Base-by-base conservation (phyloP, 2,329 filamentous ascomycete genomes). In the Diaporthe sp. region DNA sequence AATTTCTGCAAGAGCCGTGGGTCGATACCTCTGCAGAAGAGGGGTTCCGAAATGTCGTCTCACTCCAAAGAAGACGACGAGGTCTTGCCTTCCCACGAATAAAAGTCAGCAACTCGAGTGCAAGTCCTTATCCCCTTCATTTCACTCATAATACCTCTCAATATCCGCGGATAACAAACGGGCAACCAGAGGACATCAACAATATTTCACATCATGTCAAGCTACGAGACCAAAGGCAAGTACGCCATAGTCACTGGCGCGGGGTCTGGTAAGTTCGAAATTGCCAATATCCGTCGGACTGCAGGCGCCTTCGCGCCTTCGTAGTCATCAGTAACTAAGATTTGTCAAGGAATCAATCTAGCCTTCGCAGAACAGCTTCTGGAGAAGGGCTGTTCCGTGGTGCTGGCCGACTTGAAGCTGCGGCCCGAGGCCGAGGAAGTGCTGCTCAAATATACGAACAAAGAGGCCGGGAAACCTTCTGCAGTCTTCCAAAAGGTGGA, bases 401-500 rank as follows among this genome's bases (percentile, higher is more conserved):
- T 85, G 34, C 80, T 86, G 51, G 84, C 79, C 57, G 84, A 86
- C 76, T 78, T 85, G 55, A 75, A 77, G 46, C 81, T 85, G 28
- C 80, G 80, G 10, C 79, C 82, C 19, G 83, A 84, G 74, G 82
- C 84, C n/a, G 78, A 82, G 58, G 73, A 78, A 17, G 78, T 85
- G 15, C 73, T 85, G n/a, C 73, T 76, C 7, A 73, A 81, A 46
- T 83, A 84, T 67, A 81, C 82, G 3, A 79, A 82, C 75, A 34
- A 72, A 12, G 57, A 72, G 10, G 72, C 57, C 34, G 75, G 77
- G 28, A 78, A 76, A 44, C 79, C 82, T 0, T 81, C 80, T 0
- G 80, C 79, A 44, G 68, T 83, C 49, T 86, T 85, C 78, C 82
- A 85, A 59, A 74, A 79, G 74, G 85, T 82, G 5, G 81, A 86